phyloP scores from a whole-genome alignment of 1,284 basidiomycete species.

The Bjerkandera adusta region DNA sequence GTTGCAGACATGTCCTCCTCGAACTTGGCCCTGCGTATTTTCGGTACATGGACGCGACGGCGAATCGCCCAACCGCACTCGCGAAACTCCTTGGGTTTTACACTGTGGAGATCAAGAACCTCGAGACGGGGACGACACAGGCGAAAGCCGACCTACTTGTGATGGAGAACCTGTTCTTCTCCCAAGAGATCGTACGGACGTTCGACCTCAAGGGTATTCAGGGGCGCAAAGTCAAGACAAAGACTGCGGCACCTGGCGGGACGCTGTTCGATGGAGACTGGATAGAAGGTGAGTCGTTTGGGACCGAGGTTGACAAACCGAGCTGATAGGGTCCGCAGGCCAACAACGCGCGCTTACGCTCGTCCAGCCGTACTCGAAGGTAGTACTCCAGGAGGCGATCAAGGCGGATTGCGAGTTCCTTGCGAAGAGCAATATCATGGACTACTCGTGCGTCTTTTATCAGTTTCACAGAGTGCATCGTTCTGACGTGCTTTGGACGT shows the following conservation, averaged over 20 bases:
- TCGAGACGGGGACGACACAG: conserved; percentile 63
- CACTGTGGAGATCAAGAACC: conserved; percentile 70
- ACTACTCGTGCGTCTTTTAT: conserved; percentile 64
- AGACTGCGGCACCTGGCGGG: conserved; percentile 34
- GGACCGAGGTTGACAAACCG: not conserved
- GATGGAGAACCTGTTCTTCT: conserved; percentile 81
- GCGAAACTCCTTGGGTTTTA: conserved; percentile 81
- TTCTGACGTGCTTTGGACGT: conserved; percentile 3
- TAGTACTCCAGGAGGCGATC: conserved; percentile 65
- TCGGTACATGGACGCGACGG: conserved; percentile 68
- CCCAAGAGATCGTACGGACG: conserved; percentile 61
- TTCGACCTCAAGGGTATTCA: conserved; percentile 83
- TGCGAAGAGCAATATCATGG: conserved; percentile 76
- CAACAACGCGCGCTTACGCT: conserved; percentile 64
- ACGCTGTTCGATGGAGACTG: conserved; percentile 80
- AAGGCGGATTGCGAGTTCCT: conserved; percentile 70
- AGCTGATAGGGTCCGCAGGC: conserved; percentile 33
- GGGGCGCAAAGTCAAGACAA: conserved; percentile 60
- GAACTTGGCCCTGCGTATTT: conserved; percentile 78
- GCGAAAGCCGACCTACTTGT: conserved; percentile 72
- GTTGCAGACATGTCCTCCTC: conserved; percentile 67
- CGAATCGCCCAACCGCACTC: conserved; percentile 61
- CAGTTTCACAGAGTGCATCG: not conserved
- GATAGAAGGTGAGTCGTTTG: conserved; percentile 64
- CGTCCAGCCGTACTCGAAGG: conserved; percentile 68